Evolutionary conservation across 2,329 filamentous ascomycete species (phyloP), one percentile per base, ranked within the genome.

Genomic region (Harringtonia lauricola): DNA sequence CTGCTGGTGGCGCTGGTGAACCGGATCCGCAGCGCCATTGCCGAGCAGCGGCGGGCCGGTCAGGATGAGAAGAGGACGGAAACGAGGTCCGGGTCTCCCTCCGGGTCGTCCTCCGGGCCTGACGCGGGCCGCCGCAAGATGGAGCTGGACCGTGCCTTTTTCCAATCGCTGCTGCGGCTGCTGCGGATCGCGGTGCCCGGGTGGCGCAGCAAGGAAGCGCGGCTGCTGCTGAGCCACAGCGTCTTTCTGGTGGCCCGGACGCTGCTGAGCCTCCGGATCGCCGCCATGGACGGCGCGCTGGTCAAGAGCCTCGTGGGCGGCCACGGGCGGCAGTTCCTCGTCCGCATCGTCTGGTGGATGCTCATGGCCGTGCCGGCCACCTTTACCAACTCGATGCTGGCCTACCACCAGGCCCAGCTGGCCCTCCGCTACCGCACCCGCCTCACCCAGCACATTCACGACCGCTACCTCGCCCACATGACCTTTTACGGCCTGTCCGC

Each of bases 351-450:
- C 7, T 95, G 90, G 88, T 98, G 92, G 92, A 98, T 98, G 92
- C 62, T 90, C 44, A 92, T 98, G 52, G 90, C 92, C 22, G 74
- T 98, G 15, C 92, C 92, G 10, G 92, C 92, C 2, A 96, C 92
- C 0, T 95, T 96, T 60, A 98, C 92, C 34, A 98, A 98, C 63
- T 95, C 89, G 1, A 98, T 98, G 92, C 73, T 96, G 36, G 94
- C 89, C 22, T 96, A 95, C 61, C 92, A 98, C 58, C 92, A 98
- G 68, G 94, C 89, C 57, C 88, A 94, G 60, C 76, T 98, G 36
- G 88, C 90, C 0, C 70, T 98, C 26, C 86, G 90, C 57, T 98
- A 98, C 62, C 82, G 92, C 49, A 90, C 89, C 33, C 80, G 92
- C 37, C 72, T 98, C 29, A 98, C 92, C n/a, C 84, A 92, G 57